Evolutionary conservation across 768 basidiomycete genomes (phyloP).

Genomic region (Naematelia encephala): DNA sequence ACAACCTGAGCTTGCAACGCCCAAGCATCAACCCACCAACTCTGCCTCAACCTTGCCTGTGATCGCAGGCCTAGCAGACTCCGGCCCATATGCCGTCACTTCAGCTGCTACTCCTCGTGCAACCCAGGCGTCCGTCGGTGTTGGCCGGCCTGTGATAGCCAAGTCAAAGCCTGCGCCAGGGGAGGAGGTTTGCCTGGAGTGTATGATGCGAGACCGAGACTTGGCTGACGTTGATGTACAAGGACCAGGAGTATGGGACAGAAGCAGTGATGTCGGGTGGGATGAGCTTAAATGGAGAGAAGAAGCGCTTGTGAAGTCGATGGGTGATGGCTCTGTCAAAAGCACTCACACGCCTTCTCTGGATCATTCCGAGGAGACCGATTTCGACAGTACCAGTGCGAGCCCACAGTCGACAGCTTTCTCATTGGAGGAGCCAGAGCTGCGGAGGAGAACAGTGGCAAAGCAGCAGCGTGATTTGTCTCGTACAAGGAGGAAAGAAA

Average conservation of each 20-base stretch:
- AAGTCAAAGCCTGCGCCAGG: constrained; percentile 29
- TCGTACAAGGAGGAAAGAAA: constrained; percentile 19
- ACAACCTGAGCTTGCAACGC: background rate
- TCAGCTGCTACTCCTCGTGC: background rate
- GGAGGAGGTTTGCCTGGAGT: constrained; percentile 85
- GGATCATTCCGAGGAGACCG: constrained; percentile 15
- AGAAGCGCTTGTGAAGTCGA: constrained; percentile 21
- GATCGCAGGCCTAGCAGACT: constrained; percentile 38
- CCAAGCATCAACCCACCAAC: constrained; percentile 23
- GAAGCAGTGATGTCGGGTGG: constrained; percentile 77
- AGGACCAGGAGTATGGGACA: constrained; percentile 81
- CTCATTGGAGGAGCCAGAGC: constrained; percentile 22
- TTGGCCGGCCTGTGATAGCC: constrained; percentile 11
- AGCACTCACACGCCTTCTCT: constrained; percentile 15
- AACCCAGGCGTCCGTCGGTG: constrained; percentile 6
- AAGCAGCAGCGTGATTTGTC: constrained; percentile 11
- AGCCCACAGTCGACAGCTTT: constrained; percentile 27
- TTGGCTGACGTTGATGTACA: constrained; percentile 93
- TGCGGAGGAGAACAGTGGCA: constrained; percentile 23
- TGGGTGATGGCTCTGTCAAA: constrained; percentile 7
- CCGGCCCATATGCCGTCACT: constrained; percentile 35
- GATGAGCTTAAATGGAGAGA: constrained; percentile 62
- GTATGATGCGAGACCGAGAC: constrained; percentile 97
- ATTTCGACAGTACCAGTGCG: constrained; percentile 20
- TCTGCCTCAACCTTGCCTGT: constrained; percentile 38